Percentiles rank a stretch among this genome's conserved stretches.
These are phyloP conservation scores for Botryotinia globosa DNA, from an alignment of 2,329 filamentous ascomycete genomes.

Conservation along the genomic window DNA sequence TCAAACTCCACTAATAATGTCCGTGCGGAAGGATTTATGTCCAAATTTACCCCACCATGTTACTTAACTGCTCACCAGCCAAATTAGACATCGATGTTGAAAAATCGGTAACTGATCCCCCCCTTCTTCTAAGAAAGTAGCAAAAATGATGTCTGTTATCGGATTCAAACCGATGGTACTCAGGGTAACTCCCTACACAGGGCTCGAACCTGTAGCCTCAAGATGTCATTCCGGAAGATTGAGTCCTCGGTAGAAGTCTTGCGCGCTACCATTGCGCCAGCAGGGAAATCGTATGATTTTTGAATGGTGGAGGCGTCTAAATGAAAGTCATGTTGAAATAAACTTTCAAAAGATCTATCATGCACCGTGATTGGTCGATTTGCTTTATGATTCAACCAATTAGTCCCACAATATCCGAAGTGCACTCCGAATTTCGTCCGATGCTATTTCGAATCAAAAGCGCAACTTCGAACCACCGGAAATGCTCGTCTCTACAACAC, in stretches of 20 bases:
- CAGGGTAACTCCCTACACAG: constrained; percentile 3
- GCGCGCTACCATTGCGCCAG: constrained; percentile 21
- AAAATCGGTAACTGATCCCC: not conserved
- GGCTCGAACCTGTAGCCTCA: constrained; percentile 12
- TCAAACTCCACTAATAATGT: not conserved
- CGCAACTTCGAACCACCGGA: not conserved
- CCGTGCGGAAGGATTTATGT: not conserved
- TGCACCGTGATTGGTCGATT: not conserved
- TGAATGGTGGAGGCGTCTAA: not conserved
- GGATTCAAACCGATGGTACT: constrained; percentile 1
- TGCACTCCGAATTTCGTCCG: not conserved
- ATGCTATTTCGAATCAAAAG: not conserved
- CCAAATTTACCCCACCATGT: not conserved
- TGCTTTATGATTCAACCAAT: not conserved
- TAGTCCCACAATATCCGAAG: not conserved
- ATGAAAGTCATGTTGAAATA: fast-evolving
- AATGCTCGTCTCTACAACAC: not conserved
- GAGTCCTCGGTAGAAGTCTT: constrained; percentile 10
- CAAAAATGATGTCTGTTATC: not conserved
- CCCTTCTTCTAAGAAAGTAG: not conserved
- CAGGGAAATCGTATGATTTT: constrained; percentile 1
- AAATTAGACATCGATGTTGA: not conserved
- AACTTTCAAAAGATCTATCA: fast-evolving
- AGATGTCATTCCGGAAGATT: not conserved
- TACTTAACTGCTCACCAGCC: not conserved